These are phyloP conservation scores for Phytophthora pini DNA, from an alignment of 352 stramenopile genomes.

Conservation along the genomic window DNA sequence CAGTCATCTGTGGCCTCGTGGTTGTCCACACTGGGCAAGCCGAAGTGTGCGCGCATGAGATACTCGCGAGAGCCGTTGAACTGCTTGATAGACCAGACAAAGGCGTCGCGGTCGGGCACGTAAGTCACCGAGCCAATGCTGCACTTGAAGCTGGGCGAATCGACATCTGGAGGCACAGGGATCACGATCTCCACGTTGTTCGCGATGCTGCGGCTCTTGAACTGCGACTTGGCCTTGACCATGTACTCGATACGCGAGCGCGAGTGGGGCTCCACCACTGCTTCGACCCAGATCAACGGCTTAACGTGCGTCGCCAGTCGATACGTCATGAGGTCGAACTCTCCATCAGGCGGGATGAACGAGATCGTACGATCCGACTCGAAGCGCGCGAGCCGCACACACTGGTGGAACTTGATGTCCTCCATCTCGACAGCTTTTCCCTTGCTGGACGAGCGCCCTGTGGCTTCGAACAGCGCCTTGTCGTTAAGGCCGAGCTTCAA, in stretches of 20 bases:
- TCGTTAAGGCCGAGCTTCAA: slow-evolving; percentile 99
- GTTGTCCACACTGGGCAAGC: slow-evolving; percentile 94
- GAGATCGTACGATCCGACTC: slow-evolving; percentile 99
- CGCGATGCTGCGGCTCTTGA: slow-evolving; percentile 98
- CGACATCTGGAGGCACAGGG: slow-evolving; percentile 98
- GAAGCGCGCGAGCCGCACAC: slow-evolving; percentile 98
- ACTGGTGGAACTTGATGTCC: slow-evolving; percentile 99
- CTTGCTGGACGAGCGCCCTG: slow-evolving; percentile 85
- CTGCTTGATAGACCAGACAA: slow-evolving; percentile 99
- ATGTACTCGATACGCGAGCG: slow-evolving; percentile 99
- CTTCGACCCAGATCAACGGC: slow-evolving; percentile 98
- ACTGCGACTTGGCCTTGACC: slow-evolving; percentile 98
- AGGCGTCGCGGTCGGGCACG: slow-evolving; percentile 97
- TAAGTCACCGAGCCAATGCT: slow-evolving; percentile 98
- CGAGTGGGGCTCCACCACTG: slow-evolving; percentile 98
- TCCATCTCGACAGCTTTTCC: slow-evolving; percentile 99
- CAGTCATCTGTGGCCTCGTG: slow-evolving; percentile 90
- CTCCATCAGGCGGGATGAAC: slow-evolving; percentile 99
- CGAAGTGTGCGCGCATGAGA: slow-evolving; percentile 99
- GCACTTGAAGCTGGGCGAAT: slow-evolving; percentile 98
- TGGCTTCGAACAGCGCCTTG: slow-evolving; percentile 99
- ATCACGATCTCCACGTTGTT: slow-evolving; percentile 99
- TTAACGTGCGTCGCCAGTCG: slow-evolving; percentile 99
- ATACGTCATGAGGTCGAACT: slow-evolving; percentile 99
- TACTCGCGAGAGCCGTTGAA: slow-evolving; percentile 99